These are phyloP conservation scores for Suillus variegatus DNA, from an alignment of 768 basidiomycete genomes.

Conservation along the genomic window DNA sequence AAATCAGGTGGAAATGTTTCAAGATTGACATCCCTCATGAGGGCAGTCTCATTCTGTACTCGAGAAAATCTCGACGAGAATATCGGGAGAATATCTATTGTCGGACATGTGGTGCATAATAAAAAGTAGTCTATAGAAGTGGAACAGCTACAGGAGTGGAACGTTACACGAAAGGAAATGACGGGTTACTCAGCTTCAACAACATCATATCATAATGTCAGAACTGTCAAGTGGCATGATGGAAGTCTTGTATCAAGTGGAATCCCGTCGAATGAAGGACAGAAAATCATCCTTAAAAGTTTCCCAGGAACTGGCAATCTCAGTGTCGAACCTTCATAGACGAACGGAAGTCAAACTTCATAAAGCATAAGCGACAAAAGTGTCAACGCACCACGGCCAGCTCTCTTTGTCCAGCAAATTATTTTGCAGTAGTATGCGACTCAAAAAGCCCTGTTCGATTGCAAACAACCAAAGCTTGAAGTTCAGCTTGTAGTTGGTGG, in stretches of 20 bases:
- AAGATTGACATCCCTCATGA: not conserved
- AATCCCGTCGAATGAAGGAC: not conserved
- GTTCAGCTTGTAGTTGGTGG: constrained; percentile 1
- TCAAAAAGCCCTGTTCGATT: not conserved
- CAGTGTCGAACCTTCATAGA: not conserved
- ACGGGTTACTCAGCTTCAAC: not conserved
- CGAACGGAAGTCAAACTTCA: not conserved
- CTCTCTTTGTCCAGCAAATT: not conserved
- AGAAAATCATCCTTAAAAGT: not conserved
- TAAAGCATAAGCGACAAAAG: not conserved
- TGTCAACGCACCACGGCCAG: not conserved
- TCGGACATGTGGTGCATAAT: not conserved
- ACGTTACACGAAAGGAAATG: not conserved
- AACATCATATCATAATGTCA: not conserved
- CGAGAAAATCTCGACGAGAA: not conserved
- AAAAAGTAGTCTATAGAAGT: not conserved
- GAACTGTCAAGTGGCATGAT: not conserved
- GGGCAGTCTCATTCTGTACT: not conserved
- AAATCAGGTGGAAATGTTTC: not conserved
- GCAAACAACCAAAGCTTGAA: not conserved
- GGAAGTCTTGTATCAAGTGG: not conserved
- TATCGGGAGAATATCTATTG: not conserved
- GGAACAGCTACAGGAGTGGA: not conserved
- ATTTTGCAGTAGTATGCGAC: not conserved
- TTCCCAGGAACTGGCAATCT: not conserved